phyloP scores from a whole-genome alignment of 495 filamentous ascomycete species.

The Ramalina intermedia region DNA sequence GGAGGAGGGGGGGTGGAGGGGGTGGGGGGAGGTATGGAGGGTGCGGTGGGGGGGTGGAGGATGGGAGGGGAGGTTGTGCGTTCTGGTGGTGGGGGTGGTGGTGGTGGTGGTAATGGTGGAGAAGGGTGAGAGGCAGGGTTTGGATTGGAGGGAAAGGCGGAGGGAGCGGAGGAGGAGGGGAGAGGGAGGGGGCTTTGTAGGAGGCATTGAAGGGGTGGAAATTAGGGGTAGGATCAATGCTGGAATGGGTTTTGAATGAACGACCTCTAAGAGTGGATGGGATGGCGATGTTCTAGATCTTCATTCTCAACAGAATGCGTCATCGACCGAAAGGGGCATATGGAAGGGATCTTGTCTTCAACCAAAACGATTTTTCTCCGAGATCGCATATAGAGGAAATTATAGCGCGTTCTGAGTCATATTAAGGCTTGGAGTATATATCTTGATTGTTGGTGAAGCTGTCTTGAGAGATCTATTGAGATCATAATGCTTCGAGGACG shows the following conservation, averaged over 20 bases:
- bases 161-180: constrained; percentile 1
- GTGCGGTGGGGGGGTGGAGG: neutral
- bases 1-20: neutral
- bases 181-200: neutral
- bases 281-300: neutral
- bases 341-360: too few relatives aligned
- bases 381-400: neutral
- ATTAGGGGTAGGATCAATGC: neutral
- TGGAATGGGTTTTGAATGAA: neutral
- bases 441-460: neutral
- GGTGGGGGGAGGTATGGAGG: neutral
- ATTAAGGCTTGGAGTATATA: neutral
- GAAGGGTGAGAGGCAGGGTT: neutral
- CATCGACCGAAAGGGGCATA: neutral
- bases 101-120: neutral
- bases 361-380: neutral
- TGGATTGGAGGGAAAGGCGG: neutral
- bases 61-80: neutral
- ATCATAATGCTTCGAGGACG: neutral
- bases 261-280: neutral
- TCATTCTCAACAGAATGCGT: neutral
- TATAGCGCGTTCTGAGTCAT: too few relatives aligned
- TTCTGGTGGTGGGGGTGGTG: neutral
- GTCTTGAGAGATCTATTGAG: neutral
- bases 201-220: neutral